Percentiles rank a stretch among this genome's conserved stretches.
These are phyloP conservation scores for Corynascus novoguineensis DNA, from an alignment of 495 filamentous ascomycete genomes.

Conservation along the genomic window DNA sequence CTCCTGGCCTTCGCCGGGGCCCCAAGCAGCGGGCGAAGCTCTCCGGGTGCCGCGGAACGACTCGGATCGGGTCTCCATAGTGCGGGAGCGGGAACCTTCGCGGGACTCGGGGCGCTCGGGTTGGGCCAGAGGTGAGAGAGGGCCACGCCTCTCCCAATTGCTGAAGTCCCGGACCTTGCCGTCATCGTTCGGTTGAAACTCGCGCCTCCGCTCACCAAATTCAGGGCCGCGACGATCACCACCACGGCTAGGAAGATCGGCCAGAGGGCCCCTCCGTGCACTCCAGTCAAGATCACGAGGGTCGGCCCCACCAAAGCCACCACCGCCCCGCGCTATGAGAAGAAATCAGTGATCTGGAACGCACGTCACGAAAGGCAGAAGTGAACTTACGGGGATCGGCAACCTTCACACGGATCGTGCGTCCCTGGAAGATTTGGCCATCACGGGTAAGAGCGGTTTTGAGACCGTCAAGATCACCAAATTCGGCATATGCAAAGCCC, in stretches of 20 bases:
- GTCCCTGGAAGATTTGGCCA: slow-evolving; percentile 72
- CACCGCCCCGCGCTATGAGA: slow-evolving; percentile 67
- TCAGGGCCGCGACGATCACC: slow-evolving; percentile 42
- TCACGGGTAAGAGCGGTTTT: slow-evolving; percentile 84
- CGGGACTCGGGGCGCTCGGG: slow-evolving; percentile 51
- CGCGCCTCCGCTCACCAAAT: slow-evolving; percentile 40
- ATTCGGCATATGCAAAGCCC: slow-evolving; percentile 97
- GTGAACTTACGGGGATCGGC: slow-evolving; percentile 42
- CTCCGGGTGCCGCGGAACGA: slow-evolving; percentile 53
- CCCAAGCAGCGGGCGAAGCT: slow-evolving; percentile 74
- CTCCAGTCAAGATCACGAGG: slow-evolving; percentile 52
- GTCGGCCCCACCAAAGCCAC: slow-evolving; percentile 44
- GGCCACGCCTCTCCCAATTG: slow-evolving; percentile 95
- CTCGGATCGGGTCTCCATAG: slow-evolving; percentile 50
- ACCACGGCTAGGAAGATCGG: slow-evolving; percentile 55
- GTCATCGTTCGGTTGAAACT: slow-evolving; percentile 51
- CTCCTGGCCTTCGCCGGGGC: slow-evolving; percentile 47
- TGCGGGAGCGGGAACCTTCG: slow-evolving; percentile 64
- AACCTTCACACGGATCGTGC: slow-evolving; percentile 73
- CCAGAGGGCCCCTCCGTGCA: slow-evolving; percentile 86
- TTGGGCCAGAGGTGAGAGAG: slow-evolving; percentile 64
- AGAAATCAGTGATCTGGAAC: slow-evolving; percentile 19
- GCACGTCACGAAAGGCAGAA: neutral
- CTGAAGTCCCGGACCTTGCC: slow-evolving; percentile 80
- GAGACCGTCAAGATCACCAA: slow-evolving; percentile 78